Conservation (phyloP, 139 green algal species). For the Volvox africanus region DNA sequence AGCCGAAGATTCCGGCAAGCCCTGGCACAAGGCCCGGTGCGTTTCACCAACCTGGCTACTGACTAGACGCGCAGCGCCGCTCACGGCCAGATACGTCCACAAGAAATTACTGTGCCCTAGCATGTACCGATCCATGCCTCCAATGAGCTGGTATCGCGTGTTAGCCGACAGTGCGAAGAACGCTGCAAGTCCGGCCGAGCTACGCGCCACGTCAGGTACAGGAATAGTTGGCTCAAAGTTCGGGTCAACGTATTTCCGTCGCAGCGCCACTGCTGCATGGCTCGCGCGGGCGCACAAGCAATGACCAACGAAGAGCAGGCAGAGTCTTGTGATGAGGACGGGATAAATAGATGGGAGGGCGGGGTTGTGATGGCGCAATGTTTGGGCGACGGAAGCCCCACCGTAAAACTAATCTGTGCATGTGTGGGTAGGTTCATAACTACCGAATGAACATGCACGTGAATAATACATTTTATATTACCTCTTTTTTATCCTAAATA, state of each 20-base stretch:
- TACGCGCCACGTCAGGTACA: constrained; percentile 76
- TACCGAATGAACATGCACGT: too few species aligned
- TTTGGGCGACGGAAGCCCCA: too few species aligned
- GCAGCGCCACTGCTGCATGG: constrained; percentile 66
- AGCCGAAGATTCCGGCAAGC: constrained; percentile 48
- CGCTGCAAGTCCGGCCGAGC: constrained; percentile 81
- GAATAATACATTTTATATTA: too few species aligned
- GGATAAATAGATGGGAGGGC: too few species aligned
- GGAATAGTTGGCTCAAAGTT: constrained; percentile 80
- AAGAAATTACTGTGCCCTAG: constrained; percentile 85
- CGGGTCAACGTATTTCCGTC: constrained; percentile 65
- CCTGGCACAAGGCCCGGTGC: constrained; percentile 69
- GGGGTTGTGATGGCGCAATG: too few species aligned
- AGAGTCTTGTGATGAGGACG: too few species aligned
- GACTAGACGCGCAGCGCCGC: constrained; percentile 51
- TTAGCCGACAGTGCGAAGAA: constrained; percentile 91
- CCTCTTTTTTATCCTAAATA: too few species aligned
- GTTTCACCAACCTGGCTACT: constrained; percentile 64
- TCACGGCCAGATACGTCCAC: constrained; percentile 80
- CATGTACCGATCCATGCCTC: constrained; percentile 91
- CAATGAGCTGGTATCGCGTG: constrained; percentile 92
- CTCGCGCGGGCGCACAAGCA: too few species aligned
- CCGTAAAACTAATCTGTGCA: too few species aligned
- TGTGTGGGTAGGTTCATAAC: too few species aligned
- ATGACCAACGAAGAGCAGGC: too few species aligned